Percentiles rank a stretch among this genome's conserved stretches.
phyloP scores from a whole-genome alignment of 495 filamentous ascomycete species.

The Hyaloscypha hepaticicola region DNA sequence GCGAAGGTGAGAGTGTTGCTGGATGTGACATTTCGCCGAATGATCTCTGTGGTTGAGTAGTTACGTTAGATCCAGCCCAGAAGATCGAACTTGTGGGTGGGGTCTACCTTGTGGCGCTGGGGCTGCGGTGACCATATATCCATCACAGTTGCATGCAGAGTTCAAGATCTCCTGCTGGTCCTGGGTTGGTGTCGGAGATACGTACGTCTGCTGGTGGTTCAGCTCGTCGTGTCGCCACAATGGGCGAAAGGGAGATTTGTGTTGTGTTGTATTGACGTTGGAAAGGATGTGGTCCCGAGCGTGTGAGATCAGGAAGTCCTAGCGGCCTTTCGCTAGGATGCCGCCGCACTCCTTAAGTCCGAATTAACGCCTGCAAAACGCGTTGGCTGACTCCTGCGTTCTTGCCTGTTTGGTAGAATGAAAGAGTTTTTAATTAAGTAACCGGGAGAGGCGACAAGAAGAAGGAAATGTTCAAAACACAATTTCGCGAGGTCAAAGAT shows the following conservation, averaged over 20 bases:
- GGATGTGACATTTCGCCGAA: conserved; percentile 31
- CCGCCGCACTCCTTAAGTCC: background rate
- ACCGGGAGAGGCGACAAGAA: background rate
- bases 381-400: background rate
- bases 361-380: background rate
- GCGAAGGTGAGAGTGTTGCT: conserved; percentile 29
- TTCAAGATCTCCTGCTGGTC: background rate
- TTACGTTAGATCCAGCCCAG: conserved; percentile 19
- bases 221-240: conserved; percentile 1
- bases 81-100: conserved; percentile 2
- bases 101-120: conserved; percentile 28
- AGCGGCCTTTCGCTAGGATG: conserved; percentile 6
- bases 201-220: background rate
- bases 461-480: background rate
- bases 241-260: conserved; percentile 8
- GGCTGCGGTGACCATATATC: conserved; percentile 22
- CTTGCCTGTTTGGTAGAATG: background rate
- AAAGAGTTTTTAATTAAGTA: background rate
- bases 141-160: conserved; percentile 14
- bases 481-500: background rate
- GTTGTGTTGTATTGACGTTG: conserved; percentile 14
- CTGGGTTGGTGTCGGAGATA: background rate
- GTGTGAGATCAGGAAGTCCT: conserved; percentile 5
- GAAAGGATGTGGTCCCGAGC: background rate
- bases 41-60: conserved; percentile 21